A percentile compares a stretch with the other conserved stretches of the same genome.
phyloP scores from a whole-genome alignment of 805 yeast species.

The Zygosaccharomyces rouxii region DNA sequence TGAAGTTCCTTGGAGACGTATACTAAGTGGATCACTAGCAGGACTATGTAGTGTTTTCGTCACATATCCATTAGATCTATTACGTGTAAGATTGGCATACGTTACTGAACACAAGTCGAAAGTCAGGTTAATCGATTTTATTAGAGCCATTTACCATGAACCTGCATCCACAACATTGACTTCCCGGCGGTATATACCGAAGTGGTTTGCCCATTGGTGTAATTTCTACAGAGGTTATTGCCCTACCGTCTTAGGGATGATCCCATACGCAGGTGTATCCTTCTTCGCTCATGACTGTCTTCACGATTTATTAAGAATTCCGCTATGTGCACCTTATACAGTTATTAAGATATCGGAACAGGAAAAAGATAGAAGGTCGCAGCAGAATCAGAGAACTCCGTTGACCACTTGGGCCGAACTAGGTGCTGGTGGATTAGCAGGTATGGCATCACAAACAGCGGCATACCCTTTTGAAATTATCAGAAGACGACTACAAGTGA shows the following conservation, averaged over 20 bases:
- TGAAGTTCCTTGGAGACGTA: slow-evolving; percentile 78
- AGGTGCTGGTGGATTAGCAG: slow-evolving; percentile 92
- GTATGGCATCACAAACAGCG: slow-evolving; percentile 91
- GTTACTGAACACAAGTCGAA: slow-evolving; percentile 49
- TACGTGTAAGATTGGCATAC: slow-evolving; percentile 88
- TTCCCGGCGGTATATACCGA: slow-evolving; percentile 36
- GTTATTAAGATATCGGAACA: slow-evolving; percentile 32
- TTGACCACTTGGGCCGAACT: slow-evolving; percentile 88
- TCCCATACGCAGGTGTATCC: slow-evolving; percentile 97
- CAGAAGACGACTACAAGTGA: slow-evolving; percentile 93
- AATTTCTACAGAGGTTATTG: slow-evolving; percentile 93
- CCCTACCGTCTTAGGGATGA: slow-evolving; percentile 92
- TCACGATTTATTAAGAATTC: slow-evolving; percentile 80
- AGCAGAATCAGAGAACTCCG: slow-evolving; percentile 48
- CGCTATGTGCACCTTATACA: slow-evolving; percentile 49
- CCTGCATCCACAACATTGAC: slow-evolving; percentile 32
- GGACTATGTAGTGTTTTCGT: slow-evolving; percentile 82
- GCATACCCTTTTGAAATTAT: slow-evolving; percentile 96
- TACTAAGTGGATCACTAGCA: slow-evolving; percentile 84
- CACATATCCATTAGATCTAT: slow-evolving; percentile 88
- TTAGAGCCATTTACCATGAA: slow-evolving; percentile 30
- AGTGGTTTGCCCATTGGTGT: slow-evolving; percentile 36
- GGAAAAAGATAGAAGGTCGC: slow-evolving; percentile 16
- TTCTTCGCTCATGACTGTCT: slow-evolving; percentile 89
- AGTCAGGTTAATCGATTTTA: slow-evolving; percentile 26